Conservation (phyloP, 306 rosid species). For the Pyrus communis region DNA sequence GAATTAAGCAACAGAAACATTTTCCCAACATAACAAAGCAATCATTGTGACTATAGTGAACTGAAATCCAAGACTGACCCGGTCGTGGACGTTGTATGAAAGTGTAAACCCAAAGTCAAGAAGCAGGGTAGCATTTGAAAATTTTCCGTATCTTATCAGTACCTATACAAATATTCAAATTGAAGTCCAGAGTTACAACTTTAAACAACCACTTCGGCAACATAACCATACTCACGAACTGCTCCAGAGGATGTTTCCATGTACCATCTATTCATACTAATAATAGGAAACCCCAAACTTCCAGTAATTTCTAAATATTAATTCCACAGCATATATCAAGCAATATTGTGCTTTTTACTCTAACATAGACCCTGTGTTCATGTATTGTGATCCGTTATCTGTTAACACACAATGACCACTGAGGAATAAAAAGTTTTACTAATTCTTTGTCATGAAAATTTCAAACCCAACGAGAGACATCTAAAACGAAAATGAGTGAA, state of each 20-base stretch:
- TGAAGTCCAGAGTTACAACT: neutral
- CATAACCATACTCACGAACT: neutral
- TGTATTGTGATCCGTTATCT: neutral
- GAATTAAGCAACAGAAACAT: neutral
- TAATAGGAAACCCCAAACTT: neutral
- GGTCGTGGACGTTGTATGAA: slow-evolving; percentile 56
- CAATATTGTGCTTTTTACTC: neutral
- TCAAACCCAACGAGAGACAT: neutral
- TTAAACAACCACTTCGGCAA: neutral
- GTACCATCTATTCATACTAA: neutral
- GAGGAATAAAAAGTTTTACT: neutral
- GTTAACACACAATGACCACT: neutral
- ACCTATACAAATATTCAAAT: slow-evolving; percentile 37
- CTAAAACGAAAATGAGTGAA: neutral
- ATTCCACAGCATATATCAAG: neutral
- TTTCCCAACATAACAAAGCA: neutral
- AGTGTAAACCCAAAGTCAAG: slow-evolving; percentile 84
- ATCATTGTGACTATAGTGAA: slow-evolving; percentile 5
- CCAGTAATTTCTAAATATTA: neutral
- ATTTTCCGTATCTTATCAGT: slow-evolving; percentile 70
- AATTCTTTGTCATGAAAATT: neutral
- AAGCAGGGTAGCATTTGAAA: slow-evolving; percentile 67
- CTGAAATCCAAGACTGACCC: slow-evolving; percentile 37
- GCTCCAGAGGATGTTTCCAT: neutral
- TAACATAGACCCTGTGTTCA: neutral